Conservation (phyloP, 2,329 filamentous ascomycete genomes). For the Alternaria ethzedia region DNA sequence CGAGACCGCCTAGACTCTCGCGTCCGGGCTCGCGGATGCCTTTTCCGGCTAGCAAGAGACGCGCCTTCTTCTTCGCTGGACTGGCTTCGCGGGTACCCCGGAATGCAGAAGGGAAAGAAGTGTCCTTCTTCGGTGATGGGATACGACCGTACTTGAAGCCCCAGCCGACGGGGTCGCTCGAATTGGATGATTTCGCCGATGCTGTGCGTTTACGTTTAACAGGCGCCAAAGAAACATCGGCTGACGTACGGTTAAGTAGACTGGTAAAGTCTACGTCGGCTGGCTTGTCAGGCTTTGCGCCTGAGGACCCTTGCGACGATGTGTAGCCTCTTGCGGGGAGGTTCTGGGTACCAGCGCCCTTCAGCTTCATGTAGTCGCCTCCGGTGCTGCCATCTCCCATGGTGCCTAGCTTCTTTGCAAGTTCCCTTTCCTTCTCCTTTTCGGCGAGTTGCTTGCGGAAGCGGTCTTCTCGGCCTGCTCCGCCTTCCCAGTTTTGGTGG, state of each 20-base stretch:
- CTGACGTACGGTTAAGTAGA: constrained; percentile 53
- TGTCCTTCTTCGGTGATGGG: constrained; percentile 43
- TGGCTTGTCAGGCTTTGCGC: constrained; percentile 22
- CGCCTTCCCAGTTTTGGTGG: constrained; percentile 50
- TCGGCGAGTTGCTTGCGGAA: constrained; percentile 69
- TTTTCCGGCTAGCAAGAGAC: constrained; percentile 55
- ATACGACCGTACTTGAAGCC: constrained; percentile 51
- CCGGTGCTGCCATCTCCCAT: constrained; percentile 68
- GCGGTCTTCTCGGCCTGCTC: constrained; percentile 69
- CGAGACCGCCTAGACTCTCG: constrained; percentile 51
- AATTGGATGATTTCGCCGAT: constrained; percentile 38
- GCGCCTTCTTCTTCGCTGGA: constrained; percentile 56
- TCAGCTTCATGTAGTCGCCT: constrained; percentile 70
- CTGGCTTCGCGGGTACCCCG: constrained; percentile 42
- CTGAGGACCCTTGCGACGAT: constrained; percentile 23
- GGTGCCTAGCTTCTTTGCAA: constrained; percentile 71
- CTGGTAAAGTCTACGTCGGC: constrained; percentile 46
- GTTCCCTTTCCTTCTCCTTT: constrained; percentile 74
- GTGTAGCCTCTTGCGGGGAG: constrained; percentile 26
- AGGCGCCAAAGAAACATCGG: constrained; percentile 51
- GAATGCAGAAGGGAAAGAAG: constrained; percentile 22
- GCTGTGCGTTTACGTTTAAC: constrained; percentile 52
- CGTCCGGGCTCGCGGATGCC: constrained; percentile 58
- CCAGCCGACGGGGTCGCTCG: constrained; percentile 54
- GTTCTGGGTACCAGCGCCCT: constrained; percentile 25